These are phyloP conservation scores for Parachaetomium inaequale DNA, from an alignment of 495 filamentous ascomycete genomes.

Conservation along the genomic window DNA sequence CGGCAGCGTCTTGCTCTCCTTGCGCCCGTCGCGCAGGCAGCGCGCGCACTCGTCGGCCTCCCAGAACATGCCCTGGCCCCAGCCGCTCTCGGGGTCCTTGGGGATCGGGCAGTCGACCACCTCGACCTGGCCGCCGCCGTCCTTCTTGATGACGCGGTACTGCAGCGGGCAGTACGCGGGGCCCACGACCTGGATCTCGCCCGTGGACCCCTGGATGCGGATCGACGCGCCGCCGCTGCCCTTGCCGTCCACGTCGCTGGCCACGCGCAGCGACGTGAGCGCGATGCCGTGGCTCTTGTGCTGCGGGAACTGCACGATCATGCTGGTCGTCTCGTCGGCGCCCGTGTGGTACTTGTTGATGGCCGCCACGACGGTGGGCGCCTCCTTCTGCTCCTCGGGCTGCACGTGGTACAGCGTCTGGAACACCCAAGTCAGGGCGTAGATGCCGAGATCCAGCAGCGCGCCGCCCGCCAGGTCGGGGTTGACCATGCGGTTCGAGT, in stretches of 20 bases:
- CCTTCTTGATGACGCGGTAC: slow-evolving; percentile 58
- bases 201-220: slow-evolving; percentile 79
- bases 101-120: slow-evolving; percentile 64
- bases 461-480: slow-evolving; percentile 80
- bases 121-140: slow-evolving; percentile 52
- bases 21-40: slow-evolving; percentile 76
- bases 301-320: slow-evolving; percentile 72
- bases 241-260: slow-evolving; percentile 62
- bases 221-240: slow-evolving; percentile 62
- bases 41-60: slow-evolving; percentile 88
- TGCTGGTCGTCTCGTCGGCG: slow-evolving; percentile 75
- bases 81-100: slow-evolving; percentile 41
- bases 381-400: slow-evolving; percentile 53
- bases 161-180: slow-evolving; percentile 66
- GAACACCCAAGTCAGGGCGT: slow-evolving; percentile 90
- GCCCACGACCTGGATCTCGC: slow-evolving; percentile 80
- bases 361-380: slow-evolving; percentile 48
- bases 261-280: slow-evolving; percentile 67
- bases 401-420: slow-evolving; percentile 83
- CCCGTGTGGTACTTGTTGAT: slow-evolving; percentile 77
- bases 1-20: slow-evolving; percentile 68
- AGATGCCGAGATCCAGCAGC: slow-evolving; percentile 84
- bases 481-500: slow-evolving; percentile 79
- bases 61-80: slow-evolving; percentile 88
- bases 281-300: slow-evolving; percentile 69